Conservation (phyloP, 75 land plant species). For the Sequoiadendron giganteum region DNA sequence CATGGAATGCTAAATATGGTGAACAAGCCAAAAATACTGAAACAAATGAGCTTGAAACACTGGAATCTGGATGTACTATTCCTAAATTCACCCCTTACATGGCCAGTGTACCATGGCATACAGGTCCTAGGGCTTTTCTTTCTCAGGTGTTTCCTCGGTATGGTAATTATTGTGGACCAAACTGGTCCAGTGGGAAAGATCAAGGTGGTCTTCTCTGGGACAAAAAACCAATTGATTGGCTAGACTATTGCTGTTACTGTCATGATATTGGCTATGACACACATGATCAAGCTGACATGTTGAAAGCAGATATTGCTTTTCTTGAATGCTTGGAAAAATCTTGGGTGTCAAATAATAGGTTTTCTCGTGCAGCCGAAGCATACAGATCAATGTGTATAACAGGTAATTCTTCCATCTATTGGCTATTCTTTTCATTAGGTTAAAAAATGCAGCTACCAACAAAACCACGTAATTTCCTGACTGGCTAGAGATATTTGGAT, state of each 20-base stretch:
- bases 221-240: slow-evolving; percentile 81
- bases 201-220: slow-evolving; percentile 83
- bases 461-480: background rate
- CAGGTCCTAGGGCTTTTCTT: slow-evolving; percentile 78
- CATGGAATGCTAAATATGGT: background rate
- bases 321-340: slow-evolving; percentile 76
- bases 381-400: slow-evolving; percentile 64
- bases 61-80: slow-evolving; percentile 27
- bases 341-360: slow-evolving; percentile 36
- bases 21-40: slow-evolving; percentile 7
- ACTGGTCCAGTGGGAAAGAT: slow-evolving; percentile 95
- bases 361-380: slow-evolving; percentile 32
- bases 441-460: background rate
- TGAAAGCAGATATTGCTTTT: slow-evolving; percentile 79
- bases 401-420: slow-evolving; percentile 31
- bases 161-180: slow-evolving; percentile 98
- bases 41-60: slow-evolving; percentile 9
- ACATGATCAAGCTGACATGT: slow-evolving; percentile 70
- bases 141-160: slow-evolving; percentile 90
- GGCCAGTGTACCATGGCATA: slow-evolving; percentile 88
- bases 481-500: slow-evolving; percentile 4
- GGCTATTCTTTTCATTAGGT: background rate
- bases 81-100: slow-evolving; percentile 79
- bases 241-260: slow-evolving; percentile 92
- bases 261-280: slow-evolving; percentile 95